Evolutionary conservation across 176 grass and related monocot species (phyloP), one percentile per base, ranked within the genome.

Genomic region (Zea mays): DNA sequence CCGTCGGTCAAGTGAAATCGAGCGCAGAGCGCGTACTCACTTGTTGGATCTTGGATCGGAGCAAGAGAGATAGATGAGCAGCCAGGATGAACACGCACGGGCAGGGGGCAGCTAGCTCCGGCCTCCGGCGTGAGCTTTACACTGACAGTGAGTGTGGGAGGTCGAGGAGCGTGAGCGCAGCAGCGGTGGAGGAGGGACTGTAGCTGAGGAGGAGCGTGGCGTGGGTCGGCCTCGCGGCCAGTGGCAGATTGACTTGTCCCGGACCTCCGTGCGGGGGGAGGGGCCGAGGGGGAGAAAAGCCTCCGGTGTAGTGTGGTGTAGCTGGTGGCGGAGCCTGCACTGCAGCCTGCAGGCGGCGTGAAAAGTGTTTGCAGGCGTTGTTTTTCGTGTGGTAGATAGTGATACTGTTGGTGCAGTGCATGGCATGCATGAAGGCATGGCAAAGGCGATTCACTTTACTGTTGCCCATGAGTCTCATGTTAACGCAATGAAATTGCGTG

Each of bases 401-500:
- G 60, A 50, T 44, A 60, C 17, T 21, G 37, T 13, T 19, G 27
- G 27, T 27, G 27, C 12, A 34, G 12, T 27, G 15, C 14, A n/a
- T n/a, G n/a, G n/a, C n/a, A n/a, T n/a, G n/a, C n/a, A n/a, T n/a
- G n/a, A n/a, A 33, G 34, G n/a, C 21, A 54, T 60, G 20, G 61
- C 60, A 86, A 79, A 74, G 69, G 12, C 69, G 38, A 74, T 79
- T 87, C 75, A 87, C 75, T 87, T 79, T 79, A 83, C 74, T 67
- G 72, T 71, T 54, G 27, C 34, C 15, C 41, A 57, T 57, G 54
- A 27, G 41, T 19, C 47, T 52, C 57, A 75, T 47, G 74, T 34
- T 7, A 71, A 54, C n/a, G 57, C 19, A 33, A 11, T 33, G 38
- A 4, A 19, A 60, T 60, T 11, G 21, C 3, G 27, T 27, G 27